Percentiles rank a stretch among this genome's conserved stretches.
Evolutionary conservation across 495 filamentous ascomycete genomes (phyloP).

Genomic region (Eremomyces bilateralis): DNA sequence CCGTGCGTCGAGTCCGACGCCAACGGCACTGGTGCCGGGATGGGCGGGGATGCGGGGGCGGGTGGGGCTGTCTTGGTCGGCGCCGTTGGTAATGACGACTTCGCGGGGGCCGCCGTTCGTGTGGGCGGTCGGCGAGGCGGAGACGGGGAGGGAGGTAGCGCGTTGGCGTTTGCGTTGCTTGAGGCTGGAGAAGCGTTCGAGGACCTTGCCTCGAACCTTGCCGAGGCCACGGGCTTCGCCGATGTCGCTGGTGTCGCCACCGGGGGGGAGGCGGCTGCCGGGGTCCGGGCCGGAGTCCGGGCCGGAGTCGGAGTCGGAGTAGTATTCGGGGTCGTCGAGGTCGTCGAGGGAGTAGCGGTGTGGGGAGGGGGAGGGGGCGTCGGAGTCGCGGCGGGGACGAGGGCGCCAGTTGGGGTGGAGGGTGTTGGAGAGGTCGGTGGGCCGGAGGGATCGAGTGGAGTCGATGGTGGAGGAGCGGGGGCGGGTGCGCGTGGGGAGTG

Average conservation of each 20-base stretch:
- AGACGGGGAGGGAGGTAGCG: background rate
- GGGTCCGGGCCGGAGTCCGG: conserved; percentile 19
- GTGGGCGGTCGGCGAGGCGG: too few relatives aligned
- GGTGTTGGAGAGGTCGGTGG: too few relatives aligned
- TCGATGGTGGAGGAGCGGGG: too few relatives aligned
- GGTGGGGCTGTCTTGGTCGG: conserved; percentile 18
- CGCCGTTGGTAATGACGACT: too few relatives aligned
- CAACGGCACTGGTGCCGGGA: conserved; percentile 17
- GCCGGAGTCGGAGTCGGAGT: conserved; percentile 16
- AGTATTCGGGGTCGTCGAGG: conserved; percentile 27
- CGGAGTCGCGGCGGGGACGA: too few relatives aligned
- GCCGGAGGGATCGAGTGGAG: too few relatives aligned
- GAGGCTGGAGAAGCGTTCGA: too few relatives aligned
- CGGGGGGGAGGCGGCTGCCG: conserved; percentile 11
- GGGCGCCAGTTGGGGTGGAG: conserved; percentile 72
- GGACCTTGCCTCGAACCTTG: too few relatives aligned
- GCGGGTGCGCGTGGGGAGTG: too few relatives aligned
- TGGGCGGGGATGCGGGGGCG: conserved; percentile 12
- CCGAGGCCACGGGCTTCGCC: too few relatives aligned
- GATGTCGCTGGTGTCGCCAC: conserved; percentile 20
- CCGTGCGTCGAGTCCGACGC: conserved; percentile 3
- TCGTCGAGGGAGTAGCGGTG: conserved; percentile 51
- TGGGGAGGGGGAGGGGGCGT: too few relatives aligned
- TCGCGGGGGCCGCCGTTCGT: too few relatives aligned
- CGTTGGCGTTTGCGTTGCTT: conserved; percentile 21